A percentile compares a stretch with the other conserved stretches of the same genome.
Conservation (phyloP, 2,329 filamentous ascomycete genomes). For the Fusarium albidum region DNA sequence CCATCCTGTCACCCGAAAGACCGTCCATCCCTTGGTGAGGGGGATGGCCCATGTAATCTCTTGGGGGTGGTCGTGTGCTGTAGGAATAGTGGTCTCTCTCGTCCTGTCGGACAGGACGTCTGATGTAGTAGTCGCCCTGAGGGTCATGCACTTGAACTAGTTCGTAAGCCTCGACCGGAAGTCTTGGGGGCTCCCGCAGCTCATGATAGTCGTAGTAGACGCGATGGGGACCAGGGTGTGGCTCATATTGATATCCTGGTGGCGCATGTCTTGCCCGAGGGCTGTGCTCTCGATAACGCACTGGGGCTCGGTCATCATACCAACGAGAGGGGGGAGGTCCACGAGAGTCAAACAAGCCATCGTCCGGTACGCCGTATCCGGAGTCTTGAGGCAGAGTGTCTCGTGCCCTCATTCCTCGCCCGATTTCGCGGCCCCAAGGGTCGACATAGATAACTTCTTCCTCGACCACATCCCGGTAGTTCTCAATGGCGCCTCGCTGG, state of each 20-base stretch:
- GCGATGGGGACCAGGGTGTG: conserved; percentile 2
- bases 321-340: conserved; percentile 8
- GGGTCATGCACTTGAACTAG: conserved; percentile 55
- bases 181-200: conserved; percentile 8
- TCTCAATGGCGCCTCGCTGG: conserved; percentile 1
- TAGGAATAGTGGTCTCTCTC: conserved; percentile 37
- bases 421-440: conserved; percentile 35
- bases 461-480: conserved; percentile 11
- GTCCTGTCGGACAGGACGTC: conserved; percentile 49
- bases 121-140: conserved; percentile 56
- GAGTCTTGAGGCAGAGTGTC: conserved; percentile 20
- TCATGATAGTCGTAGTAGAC: conserved; percentile 20
- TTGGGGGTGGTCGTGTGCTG: conserved; percentile 22
- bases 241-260: conserved; percentile 13
- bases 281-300: conserved; percentile 19
- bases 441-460: conserved; percentile 41
- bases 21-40: conserved; percentile 12
- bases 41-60: conserved; percentile 18
- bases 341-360: conserved; percentile 9
- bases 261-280: conserved; percentile 15
- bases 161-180: conserved; percentile 49
- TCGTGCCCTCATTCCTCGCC: conserved; percentile 30
- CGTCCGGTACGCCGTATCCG: conserved; percentile 13
- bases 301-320: conserved; percentile 16
- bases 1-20: not conserved